Conservation (phyloP, 495 filamentous ascomycete genomes). For the Talaromyces adpressus region DNA sequence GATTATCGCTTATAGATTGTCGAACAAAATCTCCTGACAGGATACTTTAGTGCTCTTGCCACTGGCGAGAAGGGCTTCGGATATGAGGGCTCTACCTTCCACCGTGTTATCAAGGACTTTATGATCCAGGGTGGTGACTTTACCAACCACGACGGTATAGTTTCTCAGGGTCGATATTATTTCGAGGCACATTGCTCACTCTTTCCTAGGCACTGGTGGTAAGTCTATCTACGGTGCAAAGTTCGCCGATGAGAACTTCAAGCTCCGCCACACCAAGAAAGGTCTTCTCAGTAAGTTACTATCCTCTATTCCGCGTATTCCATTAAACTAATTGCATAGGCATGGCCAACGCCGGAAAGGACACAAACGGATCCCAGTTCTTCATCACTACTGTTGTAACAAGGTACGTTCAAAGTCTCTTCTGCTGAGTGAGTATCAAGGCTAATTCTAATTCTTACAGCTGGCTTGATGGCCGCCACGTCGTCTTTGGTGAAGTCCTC, state of each 20-base stretch:
- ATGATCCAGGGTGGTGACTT: slow-evolving; percentile 99
- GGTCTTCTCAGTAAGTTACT: slow-evolving; percentile 51
- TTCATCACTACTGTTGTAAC: slow-evolving; percentile 89
- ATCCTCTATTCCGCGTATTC: not conserved
- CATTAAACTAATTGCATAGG: slow-evolving; percentile 42
- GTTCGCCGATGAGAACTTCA: slow-evolving; percentile 99
- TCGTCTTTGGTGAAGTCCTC: slow-evolving; percentile 87
- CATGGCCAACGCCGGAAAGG: slow-evolving; percentile 96
- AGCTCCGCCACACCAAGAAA: slow-evolving; percentile 77
- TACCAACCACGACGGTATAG: slow-evolving; percentile 74
- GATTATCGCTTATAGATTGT: not conserved
- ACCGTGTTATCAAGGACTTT: slow-evolving; percentile 97
- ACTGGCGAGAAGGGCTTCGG: slow-evolving; percentile 97
- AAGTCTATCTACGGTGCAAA: slow-evolving; percentile 97
- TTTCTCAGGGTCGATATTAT: not conserved
- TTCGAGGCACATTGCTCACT: slow-evolving; percentile 10
- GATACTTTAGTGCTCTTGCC: slow-evolving; percentile 60
- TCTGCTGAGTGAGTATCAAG: not conserved
- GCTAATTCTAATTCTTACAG: slow-evolving; percentile 37
- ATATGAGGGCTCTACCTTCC: slow-evolving; percentile 92
- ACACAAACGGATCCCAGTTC: slow-evolving; percentile 99
- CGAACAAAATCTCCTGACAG: not conserved
- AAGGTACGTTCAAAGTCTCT: slow-evolving; percentile 46
- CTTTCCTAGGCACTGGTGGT: slow-evolving; percentile 67
- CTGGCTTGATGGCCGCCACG: slow-evolving; percentile 84